Conservation (phyloP, 148 eudicot species). For the Spergularia bocconei region DNA sequence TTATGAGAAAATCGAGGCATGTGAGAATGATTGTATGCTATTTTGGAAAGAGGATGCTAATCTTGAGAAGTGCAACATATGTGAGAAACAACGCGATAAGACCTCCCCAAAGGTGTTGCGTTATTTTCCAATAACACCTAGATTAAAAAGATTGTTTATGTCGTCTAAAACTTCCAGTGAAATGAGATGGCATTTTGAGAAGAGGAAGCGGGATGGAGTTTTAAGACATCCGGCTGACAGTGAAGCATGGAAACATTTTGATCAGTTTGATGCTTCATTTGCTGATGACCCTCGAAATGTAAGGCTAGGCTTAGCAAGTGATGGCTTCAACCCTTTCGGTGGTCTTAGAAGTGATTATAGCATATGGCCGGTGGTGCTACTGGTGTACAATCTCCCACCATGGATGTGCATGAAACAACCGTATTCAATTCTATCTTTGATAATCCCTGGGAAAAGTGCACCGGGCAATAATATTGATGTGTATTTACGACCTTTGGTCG, state of each 20-base stretch:
- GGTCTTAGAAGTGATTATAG: conserved; percentile 16
- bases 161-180: not conserved
- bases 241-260: conserved; percentile 25
- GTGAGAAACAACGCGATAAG: not conserved
- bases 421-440: conserved; percentile 21
- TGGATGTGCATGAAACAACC: conserved; percentile 24
- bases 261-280: conserved; percentile 4
- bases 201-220: not conserved
- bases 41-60: conserved; percentile 9
- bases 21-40: conserved; percentile 11
- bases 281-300: conserved; percentile 10
- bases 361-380: conserved; percentile 31
- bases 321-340: conserved; percentile 28
- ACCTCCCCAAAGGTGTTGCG: conserved; percentile 9
- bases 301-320: conserved; percentile 23
- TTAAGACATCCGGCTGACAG: conserved; percentile 17
- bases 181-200: conserved; percentile 23
- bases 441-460: conserved; percentile 17
- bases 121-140: conserved; percentile 19
- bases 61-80: not conserved
- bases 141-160: conserved; percentile 14
- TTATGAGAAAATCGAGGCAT: conserved; percentile 17
- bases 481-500: conserved; percentile 15
- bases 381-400: conserved; percentile 21
- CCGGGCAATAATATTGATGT: conserved; percentile 23